Evolutionary conservation across 2,329 filamentous ascomycete genomes (phyloP).

Genomic region (Sclerotinia subarctica): DNA sequence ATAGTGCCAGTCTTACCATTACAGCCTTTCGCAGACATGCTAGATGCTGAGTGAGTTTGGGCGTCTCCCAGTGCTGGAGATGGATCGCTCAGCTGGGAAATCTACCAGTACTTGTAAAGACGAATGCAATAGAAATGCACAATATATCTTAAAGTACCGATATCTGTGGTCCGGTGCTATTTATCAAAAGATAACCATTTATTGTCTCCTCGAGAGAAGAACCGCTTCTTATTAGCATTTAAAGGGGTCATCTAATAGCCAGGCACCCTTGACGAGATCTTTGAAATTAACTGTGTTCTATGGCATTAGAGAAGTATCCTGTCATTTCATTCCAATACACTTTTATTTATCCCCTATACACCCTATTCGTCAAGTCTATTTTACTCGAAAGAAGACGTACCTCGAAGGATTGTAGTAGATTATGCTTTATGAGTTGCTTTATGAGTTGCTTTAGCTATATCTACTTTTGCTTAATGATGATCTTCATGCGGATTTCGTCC

Average conservation of each 20-base stretch:
- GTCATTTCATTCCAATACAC: conserved; percentile 8
- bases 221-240: neutral
- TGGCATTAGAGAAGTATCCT: neutral
- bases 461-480: conserved; percentile 7
- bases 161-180: neutral
- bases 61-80: neutral
- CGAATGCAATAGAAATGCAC: neutral
- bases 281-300: neutral
- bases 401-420: neutral
- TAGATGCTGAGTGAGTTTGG: neutral
- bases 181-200: neutral
- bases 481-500: neutral
- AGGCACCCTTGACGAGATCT: neutral
- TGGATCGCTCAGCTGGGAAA: neutral
- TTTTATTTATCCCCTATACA: neutral
- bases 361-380: neutral
- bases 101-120: neutral
- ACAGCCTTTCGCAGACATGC: neutral
- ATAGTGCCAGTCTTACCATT: too few species aligned
- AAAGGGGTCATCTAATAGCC: neutral
- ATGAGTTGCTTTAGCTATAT: neutral
- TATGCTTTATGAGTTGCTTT: conserved; percentile 1
- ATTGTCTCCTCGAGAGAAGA: neutral
- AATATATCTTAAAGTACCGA: neutral
- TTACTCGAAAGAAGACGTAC: neutral